Percentiles rank a stretch among this genome's conserved stretches.
These are phyloP conservation scores for Chaetomiaceae sp. DNA, from an alignment of 2,329 filamentous ascomycete species.

Conservation along the genomic window DNA sequence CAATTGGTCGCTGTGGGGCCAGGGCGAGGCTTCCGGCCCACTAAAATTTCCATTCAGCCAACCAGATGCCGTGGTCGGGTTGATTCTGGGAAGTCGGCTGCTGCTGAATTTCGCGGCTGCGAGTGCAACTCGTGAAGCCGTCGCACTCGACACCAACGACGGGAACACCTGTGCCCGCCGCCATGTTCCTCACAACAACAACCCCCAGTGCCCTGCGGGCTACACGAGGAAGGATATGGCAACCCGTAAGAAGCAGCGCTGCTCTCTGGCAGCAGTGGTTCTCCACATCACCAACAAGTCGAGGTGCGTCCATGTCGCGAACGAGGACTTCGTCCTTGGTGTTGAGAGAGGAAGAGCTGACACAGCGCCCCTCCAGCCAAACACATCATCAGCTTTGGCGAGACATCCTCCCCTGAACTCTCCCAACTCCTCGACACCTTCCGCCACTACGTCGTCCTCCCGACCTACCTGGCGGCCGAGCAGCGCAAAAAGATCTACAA, in stretches of 20 bases:
- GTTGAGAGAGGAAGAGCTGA: neutral
- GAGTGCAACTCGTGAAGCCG: neutral
- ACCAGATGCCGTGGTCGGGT: too few relatives aligned
- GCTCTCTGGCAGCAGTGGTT: slow-evolving; percentile 23
- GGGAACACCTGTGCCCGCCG: neutral
- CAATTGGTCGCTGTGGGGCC: neutral
- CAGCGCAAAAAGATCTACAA: slow-evolving; percentile 53
- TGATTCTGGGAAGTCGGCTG: too few relatives aligned
- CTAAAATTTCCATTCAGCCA: slow-evolving; percentile 6
- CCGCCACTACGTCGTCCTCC: slow-evolving; percentile 57
- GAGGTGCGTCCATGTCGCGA: slow-evolving; percentile 13
- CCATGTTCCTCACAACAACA: slow-evolving; percentile 25
- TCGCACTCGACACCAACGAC: neutral
- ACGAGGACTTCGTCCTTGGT: neutral
- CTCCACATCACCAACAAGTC: slow-evolving; percentile 23
- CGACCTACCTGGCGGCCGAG: slow-evolving; percentile 50
- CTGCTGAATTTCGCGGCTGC: neutral
- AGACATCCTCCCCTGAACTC: slow-evolving; percentile 50
- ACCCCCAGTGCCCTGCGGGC: slow-evolving; percentile 24
- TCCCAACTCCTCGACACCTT: slow-evolving; percentile 49
- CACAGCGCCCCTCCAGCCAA: slow-evolving; percentile 17
- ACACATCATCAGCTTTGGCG: slow-evolving; percentile 43
- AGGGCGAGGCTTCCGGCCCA: slow-evolving; percentile 10
- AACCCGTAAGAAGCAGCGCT: slow-evolving; percentile 15
- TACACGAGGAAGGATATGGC: slow-evolving; percentile 19